Conservation (phyloP, 2,329 filamentous ascomycete species). For the Monilinia vaccinii-corymbosi region DNA sequence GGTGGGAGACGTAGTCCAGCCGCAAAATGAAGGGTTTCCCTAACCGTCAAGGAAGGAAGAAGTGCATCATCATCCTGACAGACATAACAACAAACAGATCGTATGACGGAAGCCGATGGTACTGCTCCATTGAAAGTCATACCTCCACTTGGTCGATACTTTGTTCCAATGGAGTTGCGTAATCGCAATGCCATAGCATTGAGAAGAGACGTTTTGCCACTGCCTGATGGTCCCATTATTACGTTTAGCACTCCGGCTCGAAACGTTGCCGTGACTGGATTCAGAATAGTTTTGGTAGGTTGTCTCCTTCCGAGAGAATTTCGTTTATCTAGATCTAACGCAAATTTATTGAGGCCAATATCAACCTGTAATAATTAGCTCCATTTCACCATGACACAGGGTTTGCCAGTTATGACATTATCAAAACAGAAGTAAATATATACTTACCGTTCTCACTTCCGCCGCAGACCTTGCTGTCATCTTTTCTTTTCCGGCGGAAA, state of each 20-base stretch:
- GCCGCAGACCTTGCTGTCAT: constrained; percentile 45
- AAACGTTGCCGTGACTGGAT: constrained; percentile 58
- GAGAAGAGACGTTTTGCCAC: constrained; percentile 66
- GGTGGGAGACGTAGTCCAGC: constrained; percentile 61
- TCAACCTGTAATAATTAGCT: constrained; percentile 38
- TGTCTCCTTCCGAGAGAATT: constrained; percentile 41
- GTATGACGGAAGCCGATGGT: constrained; percentile 59
- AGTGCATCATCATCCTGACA: constrained; percentile 72
- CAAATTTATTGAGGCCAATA: constrained; percentile 55
- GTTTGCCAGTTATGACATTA: neutral
- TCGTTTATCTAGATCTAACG: constrained; percentile 55
- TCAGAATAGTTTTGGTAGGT: constrained; percentile 51
- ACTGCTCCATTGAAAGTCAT: constrained; percentile 62
- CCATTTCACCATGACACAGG: neutral
- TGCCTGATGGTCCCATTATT: constrained; percentile 73
- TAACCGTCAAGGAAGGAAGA: constrained; percentile 63
- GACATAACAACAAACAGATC: constrained; percentile 67
- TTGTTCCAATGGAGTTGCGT: constrained; percentile 50
- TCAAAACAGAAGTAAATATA: neutral
- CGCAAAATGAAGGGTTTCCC: constrained; percentile 63
- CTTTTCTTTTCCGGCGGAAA: constrained; percentile 63
- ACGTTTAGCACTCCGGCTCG: constrained; percentile 61
- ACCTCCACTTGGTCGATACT: constrained; percentile 51
- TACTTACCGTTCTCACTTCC: constrained; percentile 39
- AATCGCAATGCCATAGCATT: constrained; percentile 64